Evolutionary conservation across 345 rosid genomes (phyloP), one percentile per base, ranked within the genome.

Genomic region (Iberis pinnata): DNA sequence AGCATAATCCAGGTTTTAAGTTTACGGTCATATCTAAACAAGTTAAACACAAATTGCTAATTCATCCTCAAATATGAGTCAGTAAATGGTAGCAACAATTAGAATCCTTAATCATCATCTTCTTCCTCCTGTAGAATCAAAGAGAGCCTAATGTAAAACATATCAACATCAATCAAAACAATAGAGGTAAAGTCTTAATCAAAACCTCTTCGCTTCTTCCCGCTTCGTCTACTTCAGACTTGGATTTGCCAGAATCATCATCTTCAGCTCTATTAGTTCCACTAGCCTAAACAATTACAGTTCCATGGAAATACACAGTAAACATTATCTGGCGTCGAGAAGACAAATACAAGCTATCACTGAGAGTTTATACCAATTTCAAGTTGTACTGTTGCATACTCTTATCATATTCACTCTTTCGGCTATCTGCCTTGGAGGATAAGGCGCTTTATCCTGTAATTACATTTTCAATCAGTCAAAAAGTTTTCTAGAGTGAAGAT

Each of bases 241-340:
- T 84, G 4, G 92, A 81, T 75, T 82, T 81, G 38, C 81, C 88
- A 64, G 88, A 80, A 49, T 80, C 96, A 27, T 84, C 84, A 12
- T 72, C 86, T 9, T 80, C 85, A 9, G 49, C 75, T 14, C 55
- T 70, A 41, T 72, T 67, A 11, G 61, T 55, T 59, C 78, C 86
- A 26, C 58, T 80, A 55, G 75, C 83, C 93, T 83, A 67, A 31
- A 57, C 26, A 7, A 32, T 12, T 22, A 22, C 25, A 22, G n/a
- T n/a, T n/a, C n/a, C n/a, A n/a, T n/a, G n/a, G n/a, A n/a, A n/a
- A n/a, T n/a, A n/a, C n/a, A n/a, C n/a, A n/a, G n/a, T n/a, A n/a
- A n/a, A n/a, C n/a, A n/a, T n/a, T n/a, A n/a, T n/a, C n/a, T n/a
- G n/a, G n/a, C n/a, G 25, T 2, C 25, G 3, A 22, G 4, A 29